Evolutionary conservation across 2,329 filamentous ascomycete genomes (phyloP).

Genomic region (Alternaria gaisen): DNA sequence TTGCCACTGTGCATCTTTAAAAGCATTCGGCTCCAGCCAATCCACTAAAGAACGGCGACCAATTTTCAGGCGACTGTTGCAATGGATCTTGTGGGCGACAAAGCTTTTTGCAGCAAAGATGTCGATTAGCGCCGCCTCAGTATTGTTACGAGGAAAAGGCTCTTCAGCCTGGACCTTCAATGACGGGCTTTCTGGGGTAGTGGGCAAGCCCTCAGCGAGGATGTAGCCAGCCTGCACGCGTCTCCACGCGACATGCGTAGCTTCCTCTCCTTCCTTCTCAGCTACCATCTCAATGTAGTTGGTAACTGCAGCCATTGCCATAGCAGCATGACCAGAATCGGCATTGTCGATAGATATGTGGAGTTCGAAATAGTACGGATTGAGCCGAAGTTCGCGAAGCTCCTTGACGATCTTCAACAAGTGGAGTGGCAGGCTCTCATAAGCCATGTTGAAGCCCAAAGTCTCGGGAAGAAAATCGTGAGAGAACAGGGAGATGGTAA

Average conservation of each 20-base stretch:
- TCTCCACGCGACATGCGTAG: conserved; percentile 51
- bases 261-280: conserved; percentile 35
- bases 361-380: conserved; percentile 60
- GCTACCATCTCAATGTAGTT: conserved; percentile 51
- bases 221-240: conserved; percentile 56
- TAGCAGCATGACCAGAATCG: conserved; percentile 59
- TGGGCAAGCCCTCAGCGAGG: conserved; percentile 43
- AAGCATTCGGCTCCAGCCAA: conserved; percentile 53
- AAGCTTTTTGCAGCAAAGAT: conserved; percentile 54
- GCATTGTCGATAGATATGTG: conserved; percentile 63
- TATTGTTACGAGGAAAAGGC: conserved; percentile 18
- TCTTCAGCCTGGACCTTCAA: conserved; percentile 14
- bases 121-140: conserved; percentile 22
- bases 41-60: conserved; percentile 51
- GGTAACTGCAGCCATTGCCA: conserved; percentile 53
- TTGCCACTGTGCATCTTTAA: conserved; percentile 44
- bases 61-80: conserved; percentile 51
- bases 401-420: conserved; percentile 55
- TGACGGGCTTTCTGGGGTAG: conserved; percentile 31
- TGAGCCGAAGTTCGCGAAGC: conserved; percentile 54
- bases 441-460: conserved; percentile 62
- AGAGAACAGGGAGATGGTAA: conserved; percentile 60
- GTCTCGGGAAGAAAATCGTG: conserved; percentile 61
- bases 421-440: conserved; percentile 55
- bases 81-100: conserved; percentile 54